phyloP scores from a whole-genome alignment of 257 asterid species.

The Gynochthodes officinalis region DNA sequence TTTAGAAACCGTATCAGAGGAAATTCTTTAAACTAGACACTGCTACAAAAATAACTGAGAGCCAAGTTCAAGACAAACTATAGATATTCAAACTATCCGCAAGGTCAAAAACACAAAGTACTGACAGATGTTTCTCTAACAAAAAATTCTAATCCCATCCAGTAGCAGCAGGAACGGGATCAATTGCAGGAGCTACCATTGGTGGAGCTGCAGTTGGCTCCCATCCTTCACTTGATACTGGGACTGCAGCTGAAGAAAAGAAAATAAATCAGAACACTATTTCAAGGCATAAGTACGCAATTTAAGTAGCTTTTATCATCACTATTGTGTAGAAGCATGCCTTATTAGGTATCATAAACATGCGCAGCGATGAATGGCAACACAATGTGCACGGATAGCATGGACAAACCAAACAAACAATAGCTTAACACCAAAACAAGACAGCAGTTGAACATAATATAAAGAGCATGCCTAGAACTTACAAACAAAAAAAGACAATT shows the following conservation, averaged over 20 bases:
- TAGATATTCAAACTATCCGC: conserved; percentile 2
- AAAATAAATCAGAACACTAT: neutral
- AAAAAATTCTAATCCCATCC: conserved; percentile 1
- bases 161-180: neutral
- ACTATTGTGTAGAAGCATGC: too few species aligned
- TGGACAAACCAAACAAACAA: too few species aligned
- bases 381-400: too few species aligned
- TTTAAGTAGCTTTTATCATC: too few species aligned
- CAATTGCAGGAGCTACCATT: conserved; percentile 23
- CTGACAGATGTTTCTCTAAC: neutral
- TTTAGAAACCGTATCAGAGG: neutral
- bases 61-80: neutral
- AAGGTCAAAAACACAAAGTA: neutral
- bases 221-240: conserved; percentile 44
- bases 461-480: too few species aligned
- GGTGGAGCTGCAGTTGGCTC: conserved; percentile 52
- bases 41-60: conserved; percentile 16
- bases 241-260: conserved; percentile 6
- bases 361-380: too few species aligned
- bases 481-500: too few species aligned
- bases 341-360: too few species aligned
- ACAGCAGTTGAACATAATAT: too few species aligned
- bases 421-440: too few species aligned
- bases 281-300: neutral
- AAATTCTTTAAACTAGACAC: neutral